Evolutionary conservation across 768 basidiomycete species (phyloP).

Genomic region (Candolleomyces efflorescens): DNA sequence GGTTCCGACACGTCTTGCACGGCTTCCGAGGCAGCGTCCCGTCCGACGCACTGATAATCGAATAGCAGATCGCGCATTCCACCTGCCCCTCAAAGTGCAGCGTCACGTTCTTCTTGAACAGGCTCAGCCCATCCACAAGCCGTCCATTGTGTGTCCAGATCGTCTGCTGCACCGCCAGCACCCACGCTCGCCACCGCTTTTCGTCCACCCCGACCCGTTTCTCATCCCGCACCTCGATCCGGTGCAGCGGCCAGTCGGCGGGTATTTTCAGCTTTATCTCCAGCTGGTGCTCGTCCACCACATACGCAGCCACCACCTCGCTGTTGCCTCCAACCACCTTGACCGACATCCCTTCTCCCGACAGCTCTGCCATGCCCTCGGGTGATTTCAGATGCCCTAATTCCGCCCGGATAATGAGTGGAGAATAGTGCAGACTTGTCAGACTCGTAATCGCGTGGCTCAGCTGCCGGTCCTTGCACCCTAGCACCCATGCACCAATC

Average conservation of each 20-base stretch:
- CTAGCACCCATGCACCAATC: slow-evolving; percentile 80
- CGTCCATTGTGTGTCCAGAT: slow-evolving; percentile 87
- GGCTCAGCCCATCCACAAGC: slow-evolving; percentile 78
- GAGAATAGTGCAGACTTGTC: slow-evolving; percentile 84
- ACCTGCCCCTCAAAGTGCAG: slow-evolving; percentile 94
- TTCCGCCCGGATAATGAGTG: slow-evolving; percentile 80
- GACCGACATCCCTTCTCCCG: slow-evolving; percentile 75
- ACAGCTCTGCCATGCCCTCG: slow-evolving; percentile 47
- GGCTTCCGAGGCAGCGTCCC: slow-evolving; percentile 83
- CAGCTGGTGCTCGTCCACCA: slow-evolving; percentile 89
- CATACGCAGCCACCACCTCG: slow-evolving; percentile 84
- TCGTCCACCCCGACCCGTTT: slow-evolving; percentile 86
- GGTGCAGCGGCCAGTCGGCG: slow-evolving; percentile 83
- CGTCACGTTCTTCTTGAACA: slow-evolving; percentile 93
- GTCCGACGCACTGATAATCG: slow-evolving; percentile 89
- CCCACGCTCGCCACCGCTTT: slow-evolving; percentile 89
- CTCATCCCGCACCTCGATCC: slow-evolving; percentile 83
- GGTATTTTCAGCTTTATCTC: slow-evolving; percentile 88
- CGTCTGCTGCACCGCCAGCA: slow-evolving; percentile 87
- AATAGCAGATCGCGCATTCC: slow-evolving; percentile 96
- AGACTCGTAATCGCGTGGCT: slow-evolving; percentile 71
- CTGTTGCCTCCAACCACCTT: slow-evolving; percentile 55
- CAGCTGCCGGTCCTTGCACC: slow-evolving; percentile 86
- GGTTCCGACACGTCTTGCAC: slow-evolving; percentile 92
- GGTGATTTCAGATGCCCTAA: slow-evolving; percentile 67